Evolutionary conservation across 2,329 filamentous ascomycete genomes (phyloP).

Genomic region (Phialocephala sp.): DNA sequence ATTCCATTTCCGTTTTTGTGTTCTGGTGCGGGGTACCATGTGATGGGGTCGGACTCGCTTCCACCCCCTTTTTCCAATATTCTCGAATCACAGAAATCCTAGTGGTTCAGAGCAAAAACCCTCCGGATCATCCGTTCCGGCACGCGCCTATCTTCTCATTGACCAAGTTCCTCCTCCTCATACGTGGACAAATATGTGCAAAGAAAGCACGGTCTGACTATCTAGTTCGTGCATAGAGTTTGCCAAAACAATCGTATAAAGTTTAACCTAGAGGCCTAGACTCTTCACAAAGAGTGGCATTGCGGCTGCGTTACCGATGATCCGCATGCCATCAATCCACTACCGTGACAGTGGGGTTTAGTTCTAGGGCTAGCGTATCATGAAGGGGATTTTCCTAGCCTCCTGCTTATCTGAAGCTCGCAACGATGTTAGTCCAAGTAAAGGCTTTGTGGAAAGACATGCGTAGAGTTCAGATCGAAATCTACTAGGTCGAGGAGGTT

Average conservation of each 20-base stretch:
- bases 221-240: neutral
- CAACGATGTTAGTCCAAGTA: too few species aligned
- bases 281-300: too few species aligned
- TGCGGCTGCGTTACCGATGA: too few species aligned
- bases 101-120: neutral
- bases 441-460: too few species aligned
- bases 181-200: slow-evolving; percentile 1
- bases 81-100: neutral
- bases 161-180: neutral
- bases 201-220: neutral
- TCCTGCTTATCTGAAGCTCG: too few species aligned
- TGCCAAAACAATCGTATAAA: neutral
- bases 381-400: too few species aligned
- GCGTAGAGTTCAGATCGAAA: too few species aligned
- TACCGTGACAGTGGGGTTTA: too few species aligned
- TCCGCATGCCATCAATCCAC: too few species aligned
- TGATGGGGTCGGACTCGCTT: neutral
- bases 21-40: slow-evolving; percentile 7
- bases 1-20: neutral
- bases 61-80: neutral
- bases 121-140: neutral
- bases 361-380: too few species aligned
- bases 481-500: too few species aligned
- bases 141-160: neutral
- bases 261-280: neutral